Conservation (phyloP, 2,329 filamentous ascomycete genomes). For the Ceratocystis alfenasii region DNA sequence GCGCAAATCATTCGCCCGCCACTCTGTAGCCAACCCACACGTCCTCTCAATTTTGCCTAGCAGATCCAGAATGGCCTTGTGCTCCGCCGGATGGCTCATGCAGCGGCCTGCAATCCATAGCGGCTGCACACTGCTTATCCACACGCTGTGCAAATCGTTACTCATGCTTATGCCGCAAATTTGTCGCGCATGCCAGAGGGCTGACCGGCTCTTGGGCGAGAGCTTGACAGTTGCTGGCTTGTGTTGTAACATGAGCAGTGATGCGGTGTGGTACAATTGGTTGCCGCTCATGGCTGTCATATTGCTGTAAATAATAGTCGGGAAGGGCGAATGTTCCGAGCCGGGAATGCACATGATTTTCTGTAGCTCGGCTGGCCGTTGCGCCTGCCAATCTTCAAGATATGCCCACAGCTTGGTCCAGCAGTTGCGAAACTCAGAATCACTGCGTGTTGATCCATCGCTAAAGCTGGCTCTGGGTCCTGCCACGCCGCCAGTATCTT, state of each 20-base stretch:
- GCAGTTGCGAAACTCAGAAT: slow-evolving; percentile 25
- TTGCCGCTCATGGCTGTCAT: slow-evolving; percentile 43
- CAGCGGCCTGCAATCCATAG: slow-evolving; percentile 42
- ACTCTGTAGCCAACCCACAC: slow-evolving; percentile 42
- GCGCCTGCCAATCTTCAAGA: slow-evolving; percentile 33
- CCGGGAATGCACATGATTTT: slow-evolving; percentile 30
- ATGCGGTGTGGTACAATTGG: slow-evolving; percentile 43
- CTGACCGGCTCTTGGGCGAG: slow-evolving; percentile 30
- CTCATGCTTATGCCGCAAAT: slow-evolving; percentile 42
- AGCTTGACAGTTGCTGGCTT: slow-evolving; percentile 33
- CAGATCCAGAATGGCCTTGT: slow-evolving; percentile 35
- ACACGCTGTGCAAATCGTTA: slow-evolving; percentile 41
- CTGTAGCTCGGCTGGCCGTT: slow-evolving; percentile 30
- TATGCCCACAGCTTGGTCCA: slow-evolving; percentile 33
- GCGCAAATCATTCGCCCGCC: slow-evolving; percentile 41
- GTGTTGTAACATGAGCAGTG: slow-evolving; percentile 40
- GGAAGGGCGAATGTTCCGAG: slow-evolving; percentile 37
- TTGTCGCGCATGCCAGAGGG: slow-evolving; percentile 41
- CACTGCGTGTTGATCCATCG: slow-evolving; percentile 23
- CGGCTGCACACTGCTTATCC: slow-evolving; percentile 44
- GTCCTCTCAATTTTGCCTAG: slow-evolving; percentile 40
- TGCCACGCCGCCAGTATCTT: slow-evolving; percentile 21
- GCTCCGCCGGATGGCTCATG: slow-evolving; percentile 38
- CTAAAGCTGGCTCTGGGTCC: slow-evolving; percentile 15
- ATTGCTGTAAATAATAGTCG: slow-evolving; percentile 39